Conservation (phyloP, 345 rosid genomes). For the Eucalyptus shirleyi region DNA sequence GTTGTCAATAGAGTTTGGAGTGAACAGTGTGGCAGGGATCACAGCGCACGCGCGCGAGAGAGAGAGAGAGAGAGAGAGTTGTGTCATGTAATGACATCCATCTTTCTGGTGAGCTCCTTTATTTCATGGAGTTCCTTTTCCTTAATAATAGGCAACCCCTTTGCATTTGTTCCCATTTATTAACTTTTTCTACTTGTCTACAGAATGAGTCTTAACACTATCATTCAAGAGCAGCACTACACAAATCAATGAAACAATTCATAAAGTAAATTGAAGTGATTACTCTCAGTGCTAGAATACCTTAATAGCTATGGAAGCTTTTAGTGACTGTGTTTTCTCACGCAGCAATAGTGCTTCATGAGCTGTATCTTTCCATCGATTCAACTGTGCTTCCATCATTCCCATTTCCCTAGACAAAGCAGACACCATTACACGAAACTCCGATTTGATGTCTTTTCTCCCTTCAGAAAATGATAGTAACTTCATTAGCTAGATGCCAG, state of each 20-base stretch:
- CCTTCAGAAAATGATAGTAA: constrained; percentile 24
- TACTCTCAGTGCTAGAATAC: constrained; percentile 8
- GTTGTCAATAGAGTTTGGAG: background rate
- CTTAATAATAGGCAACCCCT: background rate
- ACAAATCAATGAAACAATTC: background rate
- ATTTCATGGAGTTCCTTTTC: background rate
- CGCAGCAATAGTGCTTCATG: constrained; percentile 62
- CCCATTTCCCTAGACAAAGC: constrained; percentile 89
- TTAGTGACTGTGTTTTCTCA: constrained; percentile 51
- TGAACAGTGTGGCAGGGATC: background rate
- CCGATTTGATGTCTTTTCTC: constrained; percentile 74
- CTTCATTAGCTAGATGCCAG: background rate
- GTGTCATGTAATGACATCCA: background rate
- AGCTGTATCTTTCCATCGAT: constrained; percentile 82
- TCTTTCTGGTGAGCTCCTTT: background rate
- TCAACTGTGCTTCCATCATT: constrained; percentile 90
- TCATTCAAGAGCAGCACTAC: background rate
- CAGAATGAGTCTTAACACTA: background rate
- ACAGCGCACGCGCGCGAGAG: background rate
- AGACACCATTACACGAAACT: constrained; percentile 83
- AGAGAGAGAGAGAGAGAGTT: background rate
- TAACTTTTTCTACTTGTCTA: background rate
- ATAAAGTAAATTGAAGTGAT: background rate
- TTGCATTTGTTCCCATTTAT: background rate
- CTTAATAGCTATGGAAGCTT: constrained; percentile 54